phyloP scores from a whole-genome alignment of 2,329 filamentous ascomycete genomes.

The Fusarium nodosum region DNA sequence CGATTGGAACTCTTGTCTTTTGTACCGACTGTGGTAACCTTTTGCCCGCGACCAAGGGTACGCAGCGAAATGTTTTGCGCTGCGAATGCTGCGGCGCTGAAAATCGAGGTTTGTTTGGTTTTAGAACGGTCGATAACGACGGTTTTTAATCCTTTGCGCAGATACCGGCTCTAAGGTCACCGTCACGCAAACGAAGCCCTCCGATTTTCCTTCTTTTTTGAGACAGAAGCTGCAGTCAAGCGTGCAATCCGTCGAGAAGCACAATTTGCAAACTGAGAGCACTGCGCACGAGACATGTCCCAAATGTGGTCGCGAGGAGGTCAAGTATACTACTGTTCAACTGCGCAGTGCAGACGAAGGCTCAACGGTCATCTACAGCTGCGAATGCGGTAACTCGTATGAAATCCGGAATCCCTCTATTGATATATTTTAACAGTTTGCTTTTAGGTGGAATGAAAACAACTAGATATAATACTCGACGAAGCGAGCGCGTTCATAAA shows the following conservation, averaged over 20 bases:
- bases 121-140: background rate
- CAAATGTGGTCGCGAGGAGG: slow-evolving; percentile 84
- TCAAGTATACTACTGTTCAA: slow-evolving; percentile 88
- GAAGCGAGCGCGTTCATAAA: slow-evolving; percentile 36
- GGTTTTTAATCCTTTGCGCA: slow-evolving; percentile 52
- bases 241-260: slow-evolving; percentile 82
- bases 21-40: slow-evolving; percentile 94
- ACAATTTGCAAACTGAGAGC: slow-evolving; percentile 81
- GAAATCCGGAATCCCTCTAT: slow-evolving; percentile 34
- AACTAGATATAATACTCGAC: slow-evolving; percentile 60
- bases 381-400: slow-evolving; percentile 88
- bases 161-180: slow-evolving; percentile 83
- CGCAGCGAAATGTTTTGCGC: slow-evolving; percentile 78
- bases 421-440: slow-evolving; percentile 45
- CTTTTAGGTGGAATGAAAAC: slow-evolving; percentile 68
- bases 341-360: slow-evolving; percentile 95
- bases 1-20: slow-evolving; percentile 91
- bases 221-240: slow-evolving; percentile 86
- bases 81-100: slow-evolving; percentile 90
- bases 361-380: slow-evolving; percentile 90
- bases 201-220: slow-evolving; percentile 90
- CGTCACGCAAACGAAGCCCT: slow-evolving; percentile 85
- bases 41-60: slow-evolving; percentile 83
- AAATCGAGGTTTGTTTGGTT: slow-evolving; percentile 76
- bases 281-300: slow-evolving; percentile 77